Evolutionary conservation across 257 asterid species (phyloP), one percentile per base, ranked within the genome.

Genomic region (Oldenlandia corymbosa): DNA sequence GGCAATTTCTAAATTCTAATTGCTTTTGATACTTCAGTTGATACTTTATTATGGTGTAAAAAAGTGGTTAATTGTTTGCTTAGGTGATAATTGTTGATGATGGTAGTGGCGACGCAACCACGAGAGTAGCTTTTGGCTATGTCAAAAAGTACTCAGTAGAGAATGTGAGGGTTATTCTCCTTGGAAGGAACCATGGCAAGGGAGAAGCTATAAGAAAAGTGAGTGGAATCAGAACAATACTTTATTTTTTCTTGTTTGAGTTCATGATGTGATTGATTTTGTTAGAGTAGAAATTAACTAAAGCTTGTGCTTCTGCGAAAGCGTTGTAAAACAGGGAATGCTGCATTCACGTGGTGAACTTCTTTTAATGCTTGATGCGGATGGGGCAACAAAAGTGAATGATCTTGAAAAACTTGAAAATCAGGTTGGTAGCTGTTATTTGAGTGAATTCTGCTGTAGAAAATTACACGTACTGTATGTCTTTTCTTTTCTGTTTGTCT

Each of bases 151-250:
- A 90, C 82, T 78, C 79, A 32, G 94, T 90, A 16, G 95, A 93
- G 23, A 83, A 84, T 69, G 92, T 90, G 65, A 84, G 99, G 75
- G 84, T 90, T 66, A 68, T 93, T 72, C 91, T 93, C 74, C 94
- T 93, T 7, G 99, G 97, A 64, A 78, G 75, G 78, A 93, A 93
- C 81, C 96, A 93, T 73, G 99, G 99, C 57, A 93, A 93, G 81
- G 97, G 99, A 73, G 99, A 93, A 86, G 99, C 99, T 69, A 88
- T 90, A 70, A 79, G 96, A 74, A 93, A 90, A 83, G 97, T 93
- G 82, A 90, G 96, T 80, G 64, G 18, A 66, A 80, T 76, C 78
- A 71, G 63, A 62, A 50, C 49, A 51, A 64, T 72, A 31, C 28
- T n/a, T n/a, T n/a, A n/a, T 23, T 69, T 37, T 13, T 55, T 65